phyloP scores from a whole-genome alignment of 2,329 filamentous ascomycete genomes.

The Fulvia fulva region DNA sequence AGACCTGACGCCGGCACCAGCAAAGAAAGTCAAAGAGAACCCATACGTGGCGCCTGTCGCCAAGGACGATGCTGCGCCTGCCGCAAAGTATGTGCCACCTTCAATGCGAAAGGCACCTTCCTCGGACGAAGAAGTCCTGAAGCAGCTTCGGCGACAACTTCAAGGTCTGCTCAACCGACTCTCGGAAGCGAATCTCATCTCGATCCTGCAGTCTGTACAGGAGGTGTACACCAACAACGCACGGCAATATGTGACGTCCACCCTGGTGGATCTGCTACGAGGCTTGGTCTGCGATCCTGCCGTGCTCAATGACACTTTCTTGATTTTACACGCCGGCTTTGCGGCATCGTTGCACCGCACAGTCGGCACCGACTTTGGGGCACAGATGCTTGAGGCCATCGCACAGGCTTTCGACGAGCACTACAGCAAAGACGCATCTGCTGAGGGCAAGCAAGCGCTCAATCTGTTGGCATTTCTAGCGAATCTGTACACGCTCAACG shows the following conservation, averaged over 20 bases:
- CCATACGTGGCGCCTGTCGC: slow-evolving; percentile 74
- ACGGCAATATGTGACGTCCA: slow-evolving; percentile 81
- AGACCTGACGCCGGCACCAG: slow-evolving; percentile 27
- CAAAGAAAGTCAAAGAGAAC: slow-evolving; percentile 65
- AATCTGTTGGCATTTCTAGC: slow-evolving; percentile 81
- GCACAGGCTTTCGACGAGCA: slow-evolving; percentile 67
- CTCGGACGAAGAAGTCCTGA: slow-evolving; percentile 63
- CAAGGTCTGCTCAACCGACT: slow-evolving; percentile 90
- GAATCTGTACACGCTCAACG: slow-evolving; percentile 87
- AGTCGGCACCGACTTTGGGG: slow-evolving; percentile 83
- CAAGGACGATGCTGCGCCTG: slow-evolving; percentile 35
- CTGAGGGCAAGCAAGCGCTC: slow-evolving; percentile 57
- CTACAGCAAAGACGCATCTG: slow-evolving; percentile 29
- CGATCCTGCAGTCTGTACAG: slow-evolving; percentile 78
- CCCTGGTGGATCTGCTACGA: slow-evolving; percentile 71
- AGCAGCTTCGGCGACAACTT: slow-evolving; percentile 69
- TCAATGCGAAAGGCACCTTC: slow-evolving; percentile 65
- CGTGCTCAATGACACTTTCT: slow-evolving; percentile 77
- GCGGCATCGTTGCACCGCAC: slow-evolving; percentile 83
- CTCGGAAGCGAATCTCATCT: slow-evolving; percentile 83
- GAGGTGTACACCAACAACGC: slow-evolving; percentile 78
- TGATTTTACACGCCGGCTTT: slow-evolving; percentile 87
- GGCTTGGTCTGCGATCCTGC: slow-evolving; percentile 76
- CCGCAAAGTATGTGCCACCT: slow-evolving; percentile 80
- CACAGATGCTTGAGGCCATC: slow-evolving; percentile 74